A percentile compares a stretch with the other conserved stretches of the same genome.
Evolutionary conservation across 208 protist genomes (phyloP).

Genomic region (Leishmania turanica): DNA sequence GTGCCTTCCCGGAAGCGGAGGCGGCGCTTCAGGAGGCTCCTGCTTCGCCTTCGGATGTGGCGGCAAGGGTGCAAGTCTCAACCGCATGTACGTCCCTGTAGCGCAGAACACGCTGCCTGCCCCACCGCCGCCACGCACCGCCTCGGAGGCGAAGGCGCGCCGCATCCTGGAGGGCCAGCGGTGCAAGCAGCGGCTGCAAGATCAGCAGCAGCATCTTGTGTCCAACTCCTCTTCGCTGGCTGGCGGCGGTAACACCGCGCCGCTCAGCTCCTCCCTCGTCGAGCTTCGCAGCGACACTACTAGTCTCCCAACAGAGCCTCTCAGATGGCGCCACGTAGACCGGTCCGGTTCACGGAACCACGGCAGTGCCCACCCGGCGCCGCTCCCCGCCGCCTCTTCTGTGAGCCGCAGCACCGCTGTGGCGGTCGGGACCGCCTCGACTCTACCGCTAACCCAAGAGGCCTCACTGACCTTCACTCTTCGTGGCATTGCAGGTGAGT

Average conservation of each 20-base stretch:
- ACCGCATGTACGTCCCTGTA: background rate
- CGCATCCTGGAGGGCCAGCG: constrained; percentile 25
- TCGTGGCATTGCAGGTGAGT: constrained; percentile 2
- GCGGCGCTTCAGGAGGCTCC: background rate
- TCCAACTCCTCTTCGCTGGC: background rate
- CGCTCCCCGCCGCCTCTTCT: background rate
- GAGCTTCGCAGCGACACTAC: no score
- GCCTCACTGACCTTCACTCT: background rate
- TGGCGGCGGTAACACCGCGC: background rate
- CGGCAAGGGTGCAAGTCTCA: background rate
- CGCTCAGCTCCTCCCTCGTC: background rate
- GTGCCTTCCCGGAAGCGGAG: background rate
- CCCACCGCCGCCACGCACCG: constrained; percentile 19
- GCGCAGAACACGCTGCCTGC: constrained; percentile 3
- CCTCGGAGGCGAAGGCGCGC: constrained; percentile 24
- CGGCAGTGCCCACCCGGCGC: background rate
- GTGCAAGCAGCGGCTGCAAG: background rate
- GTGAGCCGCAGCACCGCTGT: background rate
- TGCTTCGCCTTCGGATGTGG: constrained; percentile 10
- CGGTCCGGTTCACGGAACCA: background rate
- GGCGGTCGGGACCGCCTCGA: background rate
- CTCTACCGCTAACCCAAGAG: background rate
- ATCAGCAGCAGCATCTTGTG: background rate
- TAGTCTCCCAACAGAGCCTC: background rate
- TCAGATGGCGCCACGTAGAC: background rate